Conservation (phyloP, 2,329 filamentous ascomycete genomes). For the Aureobasidium sp. region DNA sequence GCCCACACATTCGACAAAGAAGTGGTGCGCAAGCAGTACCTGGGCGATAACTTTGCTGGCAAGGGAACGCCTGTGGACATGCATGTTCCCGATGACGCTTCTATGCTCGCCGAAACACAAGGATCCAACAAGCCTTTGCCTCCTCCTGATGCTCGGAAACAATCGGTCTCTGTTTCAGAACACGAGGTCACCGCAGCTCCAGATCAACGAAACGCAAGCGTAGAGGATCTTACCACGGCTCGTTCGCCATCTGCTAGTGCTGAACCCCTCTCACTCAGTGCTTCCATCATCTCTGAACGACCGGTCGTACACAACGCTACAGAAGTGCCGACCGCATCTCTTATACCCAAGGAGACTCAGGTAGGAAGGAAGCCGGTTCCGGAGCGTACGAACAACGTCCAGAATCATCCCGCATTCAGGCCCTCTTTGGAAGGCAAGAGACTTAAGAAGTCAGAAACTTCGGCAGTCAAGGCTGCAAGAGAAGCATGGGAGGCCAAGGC, state of each 20-base stretch:
- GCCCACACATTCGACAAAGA: slow-evolving; percentile 91
- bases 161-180: not conserved
- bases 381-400: slow-evolving; percentile 19
- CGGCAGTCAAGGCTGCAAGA: slow-evolving; percentile 26
- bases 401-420: slow-evolving; percentile 39
- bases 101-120: slow-evolving; percentile 12
- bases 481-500: slow-evolving; percentile 24
- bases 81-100: slow-evolving; percentile 15
- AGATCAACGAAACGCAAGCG: not conserved
- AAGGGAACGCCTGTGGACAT: slow-evolving; percentile 50
- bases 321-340: not conserved
- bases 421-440: not conserved
- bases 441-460: slow-evolving; percentile 20
- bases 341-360: slow-evolving; percentile 19
- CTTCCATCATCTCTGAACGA: slow-evolving; percentile 3
- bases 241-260: not conserved
- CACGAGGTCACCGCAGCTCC: not conserved
- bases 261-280: not conserved
- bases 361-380: slow-evolving; percentile 29
- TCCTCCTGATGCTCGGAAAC: not conserved
- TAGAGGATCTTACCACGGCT: not conserved
- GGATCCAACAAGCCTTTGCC: not conserved
- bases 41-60: slow-evolving; percentile 66
- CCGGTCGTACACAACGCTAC: slow-evolving; percentile 3
- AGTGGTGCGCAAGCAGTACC: slow-evolving; percentile 75